A percentile compares a stretch with the other conserved stretches of the same genome.
Conservation (phyloP, 768 basidiomycete genomes). For the Sutorius australiensis region DNA sequence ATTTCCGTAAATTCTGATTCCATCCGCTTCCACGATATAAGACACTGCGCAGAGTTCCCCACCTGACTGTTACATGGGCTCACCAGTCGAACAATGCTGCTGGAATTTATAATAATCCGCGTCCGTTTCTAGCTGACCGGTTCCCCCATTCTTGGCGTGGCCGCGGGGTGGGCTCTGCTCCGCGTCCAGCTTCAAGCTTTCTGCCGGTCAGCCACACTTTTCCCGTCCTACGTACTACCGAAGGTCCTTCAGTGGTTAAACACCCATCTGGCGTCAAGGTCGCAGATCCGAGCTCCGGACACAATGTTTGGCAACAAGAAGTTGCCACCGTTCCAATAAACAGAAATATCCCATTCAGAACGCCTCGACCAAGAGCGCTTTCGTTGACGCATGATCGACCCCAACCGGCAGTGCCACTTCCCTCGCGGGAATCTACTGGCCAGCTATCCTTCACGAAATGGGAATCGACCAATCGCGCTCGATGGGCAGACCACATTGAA, state of each 20-base stretch:
- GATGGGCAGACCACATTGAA: conserved; percentile 17
- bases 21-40: conserved; percentile 24
- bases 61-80: conserved; percentile 76
- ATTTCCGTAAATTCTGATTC: conserved; percentile 1
- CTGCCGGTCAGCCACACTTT: conserved; percentile 17
- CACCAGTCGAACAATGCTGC: conserved; percentile 47
- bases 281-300: background rate
- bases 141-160: conserved; percentile 20
- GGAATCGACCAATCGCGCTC: conserved; percentile 23
- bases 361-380: conserved; percentile 27
- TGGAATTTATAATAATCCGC: conserved; percentile 11
- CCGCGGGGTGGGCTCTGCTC: conserved; percentile 3
- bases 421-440: conserved; percentile 28
- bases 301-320: conserved; percentile 17
- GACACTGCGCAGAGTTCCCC: conserved; percentile 68
- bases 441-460: conserved; percentile 26
- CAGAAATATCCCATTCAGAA: conserved; percentile 8
- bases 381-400: conserved; percentile 28
- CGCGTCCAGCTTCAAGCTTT: conserved; percentile 15
- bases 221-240: conserved; percentile 6
- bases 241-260: background rate
- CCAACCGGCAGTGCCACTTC: conserved; percentile 13
- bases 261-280: background rate
- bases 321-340: background rate
- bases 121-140: conserved; percentile 5